Base-by-base conservation (phyloP, 805 yeast genomes). In the Starmerella bacillaris region DNA sequence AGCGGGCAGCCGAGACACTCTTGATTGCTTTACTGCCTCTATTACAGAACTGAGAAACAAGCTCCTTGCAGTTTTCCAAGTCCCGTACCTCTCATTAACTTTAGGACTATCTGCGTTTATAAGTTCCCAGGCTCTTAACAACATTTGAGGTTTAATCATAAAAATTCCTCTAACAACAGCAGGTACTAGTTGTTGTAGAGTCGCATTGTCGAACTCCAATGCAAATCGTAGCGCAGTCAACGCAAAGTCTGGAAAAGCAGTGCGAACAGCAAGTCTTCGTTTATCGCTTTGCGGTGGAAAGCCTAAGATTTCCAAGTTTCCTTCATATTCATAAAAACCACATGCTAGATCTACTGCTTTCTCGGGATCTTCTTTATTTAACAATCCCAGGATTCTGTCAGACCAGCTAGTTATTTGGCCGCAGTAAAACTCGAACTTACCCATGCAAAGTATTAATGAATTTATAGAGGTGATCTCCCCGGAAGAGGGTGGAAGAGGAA, bases 321-420 rank as follows among this genome's bases (percentile, higher is more conserved):
- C 61, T 0, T 45, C 46, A 8, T 75, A 72, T 1, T 48, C 42
- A 33, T 68, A 79, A 48, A 66, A 77, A 5, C 55, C 53, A 30
- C 65, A 57, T 0, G 78, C 74, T 12, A 65, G 56, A 2, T 57
- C 53, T n/a, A 79, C 59, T 0, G 92, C 84, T 2, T 52, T 57
- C 4, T 66, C 51, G 36, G 72, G 74, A 17, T 65, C 51, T 1
- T 67, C 70, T 2, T 54, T 44, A 8, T 66, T 58, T 32, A 80
- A 57, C 9, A 67, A 48, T 5, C 54, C 59, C 38, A 67, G 51
- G 1, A 78, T 51, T 19, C 62, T 58, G 43, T 77, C 84, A 0
- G 75, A 79, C 93, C 83, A 80, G 44, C 65, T 71, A 2, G 71
- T 58, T 12, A 71, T 53, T 18, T 70, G 59, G 0, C 84, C 92